These are phyloP conservation scores for Petunia hybrid DNA, from an alignment of 305 asterid species.

Conservation along the genomic window DNA sequence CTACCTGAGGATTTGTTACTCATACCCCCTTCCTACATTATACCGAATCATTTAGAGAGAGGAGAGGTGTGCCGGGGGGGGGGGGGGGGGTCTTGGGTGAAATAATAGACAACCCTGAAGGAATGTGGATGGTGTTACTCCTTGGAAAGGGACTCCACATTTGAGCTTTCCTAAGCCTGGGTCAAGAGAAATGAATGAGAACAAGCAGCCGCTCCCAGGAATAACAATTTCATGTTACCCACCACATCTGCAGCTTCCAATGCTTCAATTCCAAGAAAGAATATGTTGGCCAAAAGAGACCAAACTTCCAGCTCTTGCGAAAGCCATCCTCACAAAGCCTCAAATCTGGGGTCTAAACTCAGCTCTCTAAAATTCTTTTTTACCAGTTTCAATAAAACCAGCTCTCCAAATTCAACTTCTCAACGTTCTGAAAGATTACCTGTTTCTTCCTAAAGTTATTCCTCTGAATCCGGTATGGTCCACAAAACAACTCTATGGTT, in stretches of 20 bases:
- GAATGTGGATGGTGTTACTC: conserved; percentile 46
- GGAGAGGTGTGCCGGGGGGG: not conserved
- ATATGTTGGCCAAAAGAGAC: conserved; percentile 56
- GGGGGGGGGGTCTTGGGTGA: conserved; percentile 23
- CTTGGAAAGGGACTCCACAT: conserved; percentile 43
- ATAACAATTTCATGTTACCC: conserved; percentile 61
- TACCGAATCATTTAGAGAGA: conserved; percentile 18
- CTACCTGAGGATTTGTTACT: not conserved
- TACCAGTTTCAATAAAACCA: not conserved
- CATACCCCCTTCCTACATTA: not conserved
- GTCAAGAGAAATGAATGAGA: conserved; percentile 61
- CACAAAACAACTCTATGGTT: conserved; percentile 22
- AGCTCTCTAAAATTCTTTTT: not conserved
- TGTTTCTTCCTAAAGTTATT: conserved; percentile 26
- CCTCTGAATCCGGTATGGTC: conserved; percentile 42
- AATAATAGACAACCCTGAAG: conserved; percentile 15
- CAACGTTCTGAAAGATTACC: conserved; percentile 21
- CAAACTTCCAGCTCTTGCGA: conserved; percentile 37
- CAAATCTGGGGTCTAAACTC: conserved; percentile 32
- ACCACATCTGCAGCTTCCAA: conserved; percentile 63
- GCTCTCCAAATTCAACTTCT: conserved; percentile 22
- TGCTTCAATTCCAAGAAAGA: conserved; percentile 53
- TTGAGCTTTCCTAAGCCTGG: conserved; percentile 42
- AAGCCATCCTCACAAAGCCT: conserved; percentile 28
- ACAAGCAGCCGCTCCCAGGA: conserved; percentile 41